Evolutionary conservation across 257 asterid genomes (phyloP).

Genomic region (Scutellaria baicalensis): DNA sequence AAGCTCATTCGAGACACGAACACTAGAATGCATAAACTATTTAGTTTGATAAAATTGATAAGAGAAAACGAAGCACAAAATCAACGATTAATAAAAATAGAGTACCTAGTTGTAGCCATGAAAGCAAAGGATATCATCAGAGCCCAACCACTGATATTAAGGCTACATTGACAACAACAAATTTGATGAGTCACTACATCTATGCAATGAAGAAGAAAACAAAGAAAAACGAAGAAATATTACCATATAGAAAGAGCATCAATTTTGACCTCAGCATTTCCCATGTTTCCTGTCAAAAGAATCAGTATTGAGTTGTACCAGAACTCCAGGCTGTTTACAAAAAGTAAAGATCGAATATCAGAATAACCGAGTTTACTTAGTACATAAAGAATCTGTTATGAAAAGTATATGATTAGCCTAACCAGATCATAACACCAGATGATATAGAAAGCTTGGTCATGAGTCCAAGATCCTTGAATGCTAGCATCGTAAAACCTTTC

Average conservation of each 20-base stretch:
- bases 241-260: constrained; percentile 75
- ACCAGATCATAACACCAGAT: constrained; percentile 79
- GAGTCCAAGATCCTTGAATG: constrained; percentile 59
- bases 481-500: constrained; percentile 50
- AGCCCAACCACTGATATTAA: constrained; percentile 60
- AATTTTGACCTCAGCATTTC: constrained; percentile 48
- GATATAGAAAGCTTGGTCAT: constrained; percentile 52
- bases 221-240: neutral
- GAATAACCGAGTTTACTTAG: neutral
- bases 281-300: constrained; percentile 50
- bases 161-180: constrained; percentile 29
- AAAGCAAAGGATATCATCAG: constrained; percentile 59
- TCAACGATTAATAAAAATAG: neutral
- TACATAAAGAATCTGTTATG: neutral
- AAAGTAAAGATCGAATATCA: neutral
- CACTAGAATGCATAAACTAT: constrained; percentile 25
- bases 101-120: constrained; percentile 47
- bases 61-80: neutral
- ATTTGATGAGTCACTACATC: neutral
- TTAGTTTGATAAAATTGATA: neutral
- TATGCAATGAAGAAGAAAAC: neutral
- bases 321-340: constrained; percentile 39
- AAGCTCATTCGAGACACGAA: constrained; percentile 59
- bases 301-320: constrained; percentile 57
- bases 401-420: neutral